phyloP scores from a whole-genome alignment of 2,329 filamentous ascomycete species.

The Pseudopithomyces maydicus region DNA sequence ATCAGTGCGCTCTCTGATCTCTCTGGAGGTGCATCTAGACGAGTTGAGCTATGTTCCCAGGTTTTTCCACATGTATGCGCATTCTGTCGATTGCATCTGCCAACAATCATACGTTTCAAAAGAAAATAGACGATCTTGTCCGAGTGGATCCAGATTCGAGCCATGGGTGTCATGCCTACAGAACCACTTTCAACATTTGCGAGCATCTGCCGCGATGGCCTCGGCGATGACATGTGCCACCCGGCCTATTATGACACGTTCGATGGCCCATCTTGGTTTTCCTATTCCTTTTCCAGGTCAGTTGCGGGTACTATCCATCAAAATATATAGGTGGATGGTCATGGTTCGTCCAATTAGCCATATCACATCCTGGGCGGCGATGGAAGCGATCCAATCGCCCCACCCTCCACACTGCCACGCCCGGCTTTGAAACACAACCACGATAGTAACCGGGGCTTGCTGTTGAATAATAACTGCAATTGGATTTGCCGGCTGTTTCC shows the following conservation, averaged over 20 bases:
- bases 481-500: conserved; percentile 24
- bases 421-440: conserved; percentile 32
- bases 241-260: conserved; percentile 14
- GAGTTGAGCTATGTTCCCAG: too few relatives aligned
- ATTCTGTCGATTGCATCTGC: not conserved
- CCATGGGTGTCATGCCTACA: not conserved
- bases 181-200: not conserved
- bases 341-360: conserved; percentile 18
- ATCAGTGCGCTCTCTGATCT: not conserved
- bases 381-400: conserved; percentile 24
- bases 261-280: conserved; percentile 15
- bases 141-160: not conserved
- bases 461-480: conserved; percentile 18
- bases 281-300: conserved; percentile 24
- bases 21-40: too few relatives aligned
- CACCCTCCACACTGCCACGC: conserved; percentile 16
- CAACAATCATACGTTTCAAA: not conserved
- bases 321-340: conserved; percentile 25
- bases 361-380: conserved; percentile 10
- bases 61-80: not conserved
- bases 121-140: not conserved
- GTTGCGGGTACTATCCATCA: conserved; percentile 22
- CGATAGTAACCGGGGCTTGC: conserved; percentile 17
- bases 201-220: conserved; percentile 12
- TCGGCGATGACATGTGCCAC: conserved; percentile 3